Conservation (phyloP, 148 eudicot genomes). For the Agrostemma githago region DNA sequence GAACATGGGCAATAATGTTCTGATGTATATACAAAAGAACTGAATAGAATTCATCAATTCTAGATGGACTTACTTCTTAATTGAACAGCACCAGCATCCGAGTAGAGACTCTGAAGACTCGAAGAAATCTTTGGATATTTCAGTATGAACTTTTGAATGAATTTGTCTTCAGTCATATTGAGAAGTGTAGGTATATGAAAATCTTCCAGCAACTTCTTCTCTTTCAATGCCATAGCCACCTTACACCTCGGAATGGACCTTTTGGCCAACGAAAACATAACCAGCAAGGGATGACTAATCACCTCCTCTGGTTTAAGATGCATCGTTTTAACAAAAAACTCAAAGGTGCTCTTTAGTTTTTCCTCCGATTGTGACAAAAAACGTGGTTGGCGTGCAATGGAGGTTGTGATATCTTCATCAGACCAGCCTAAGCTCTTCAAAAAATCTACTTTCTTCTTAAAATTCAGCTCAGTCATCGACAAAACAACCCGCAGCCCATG, state of each 20-base stretch:
- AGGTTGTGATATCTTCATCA: constrained; percentile 5
- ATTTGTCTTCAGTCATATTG: constrained; percentile 5
- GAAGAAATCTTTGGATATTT: constrained; percentile 7
- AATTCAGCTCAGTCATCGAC: constrained; percentile 10
- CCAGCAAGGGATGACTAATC: background rate
- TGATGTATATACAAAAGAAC: background rate
- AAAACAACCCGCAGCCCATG: constrained; percentile 13
- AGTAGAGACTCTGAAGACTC: constrained; percentile 10
- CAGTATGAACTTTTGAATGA: background rate
- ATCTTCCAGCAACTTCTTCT: constrained; percentile 3
- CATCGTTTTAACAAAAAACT: constrained; percentile 15
- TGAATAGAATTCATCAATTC: background rate
- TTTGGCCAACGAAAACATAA: constrained; percentile 12
- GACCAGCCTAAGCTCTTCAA: constrained; percentile 29
- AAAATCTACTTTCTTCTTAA: constrained; percentile 18
- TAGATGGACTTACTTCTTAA: background rate
- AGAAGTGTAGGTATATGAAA: background rate
- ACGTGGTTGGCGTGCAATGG: constrained; percentile 12
- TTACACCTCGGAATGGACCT: constrained; percentile 24
- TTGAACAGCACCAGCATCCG: background rate
- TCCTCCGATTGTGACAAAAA: constrained; percentile 14
- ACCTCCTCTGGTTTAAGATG: background rate
- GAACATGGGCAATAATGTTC: background rate
- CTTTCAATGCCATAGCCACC: constrained; percentile 14
- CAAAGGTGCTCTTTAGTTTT: background rate